Percentiles rank a stretch among this genome's conserved stretches.
phyloP scores from a whole-genome alignment of 345 rosid genomes.

The Camelina hispida region DNA sequence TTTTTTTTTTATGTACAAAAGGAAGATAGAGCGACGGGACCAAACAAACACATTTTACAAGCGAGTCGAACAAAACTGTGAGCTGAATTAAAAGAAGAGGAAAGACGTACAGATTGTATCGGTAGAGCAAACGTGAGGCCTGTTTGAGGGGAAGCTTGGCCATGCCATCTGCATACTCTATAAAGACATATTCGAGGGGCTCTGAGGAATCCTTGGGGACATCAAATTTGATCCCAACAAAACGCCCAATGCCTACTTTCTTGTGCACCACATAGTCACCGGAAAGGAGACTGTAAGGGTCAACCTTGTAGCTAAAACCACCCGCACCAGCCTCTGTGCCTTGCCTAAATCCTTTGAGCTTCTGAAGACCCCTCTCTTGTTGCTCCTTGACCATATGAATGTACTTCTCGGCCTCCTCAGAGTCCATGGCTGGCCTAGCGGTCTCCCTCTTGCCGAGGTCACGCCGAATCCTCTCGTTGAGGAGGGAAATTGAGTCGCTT shows the following conservation, averaged over 20 bases:
- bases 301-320: conserved; percentile 79
- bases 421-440: conserved; percentile 63
- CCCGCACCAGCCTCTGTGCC: conserved; percentile 41
- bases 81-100: conserved; percentile 11
- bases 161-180: conserved; percentile 96
- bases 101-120: conserved; percentile 75
- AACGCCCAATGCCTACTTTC: conserved; percentile 91
- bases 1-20: background rate
- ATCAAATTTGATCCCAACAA: conserved; percentile 85
- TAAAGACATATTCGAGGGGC: conserved; percentile 78
- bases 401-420: conserved; percentile 86
- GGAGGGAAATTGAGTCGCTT: conserved; percentile 65
- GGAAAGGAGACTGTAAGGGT: conserved; percentile 69
- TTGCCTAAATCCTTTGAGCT: conserved; percentile 70
- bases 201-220: conserved; percentile 62
- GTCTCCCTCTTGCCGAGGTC: conserved; percentile 65
- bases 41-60: conserved; percentile 6
- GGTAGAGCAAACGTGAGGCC: conserved; percentile 88
- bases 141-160: conserved; percentile 94
- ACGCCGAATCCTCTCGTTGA: conserved; percentile 80
- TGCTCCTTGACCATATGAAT: conserved; percentile 80
- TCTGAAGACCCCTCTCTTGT: conserved; percentile 89
- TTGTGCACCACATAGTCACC: conserved; percentile 97
- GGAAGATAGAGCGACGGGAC: background rate
- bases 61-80: background rate